Evolutionary conservation across 2,329 filamentous ascomycete genomes (phyloP), one percentile per base, ranked within the genome.

Genomic region (Xylaria sp.): DNA sequence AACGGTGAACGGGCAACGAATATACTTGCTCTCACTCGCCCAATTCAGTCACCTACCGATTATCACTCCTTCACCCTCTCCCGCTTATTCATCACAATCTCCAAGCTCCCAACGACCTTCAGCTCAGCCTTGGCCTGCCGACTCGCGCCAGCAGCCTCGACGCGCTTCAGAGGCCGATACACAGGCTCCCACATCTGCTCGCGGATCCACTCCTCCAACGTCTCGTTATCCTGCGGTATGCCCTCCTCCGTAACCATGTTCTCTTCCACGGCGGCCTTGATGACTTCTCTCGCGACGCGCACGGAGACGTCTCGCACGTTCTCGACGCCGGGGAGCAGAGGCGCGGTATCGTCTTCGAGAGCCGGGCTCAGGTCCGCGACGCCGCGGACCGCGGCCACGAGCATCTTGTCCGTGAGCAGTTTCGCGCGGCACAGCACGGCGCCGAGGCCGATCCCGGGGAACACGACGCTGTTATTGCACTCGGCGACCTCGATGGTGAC

Each of bases 381-480:
- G 2, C 88, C 90, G 70, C 89, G 85, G 2, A 91, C 88, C 0
- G 92, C 93, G 0, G 91, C 90, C 0, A 96, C 90, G 12, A 96
- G 86, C 87, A 96, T 94, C 65, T 86, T 85, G 64, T 94, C 88
- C 0, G 89, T 90, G 28, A 96, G 77, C 0, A 88, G 81, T 12
- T 79, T 82, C 2, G 89, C 83, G 14, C 91, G 87, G 25, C 83
- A 88, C 1, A 96, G 84, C 0, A 97, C 85, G 7, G 86, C 86
- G 11, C 92, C 93, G 0, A 96, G 87, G 0, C 92, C 92, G 61
- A 96, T 94, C 0, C 92, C 92, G 0, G 92, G 92, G 75, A 96
- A 96, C 15, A 90, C 90, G 35, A 91, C 91, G 0, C 88, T 90
- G 78, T 96, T 96, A 78, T 96, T 96, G 78, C 93, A 96, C 76